These are phyloP conservation scores for Talaromyces sp. DNA, from an alignment of 2,329 filamentous ascomycete genomes.

Conservation along the genomic window DNA sequence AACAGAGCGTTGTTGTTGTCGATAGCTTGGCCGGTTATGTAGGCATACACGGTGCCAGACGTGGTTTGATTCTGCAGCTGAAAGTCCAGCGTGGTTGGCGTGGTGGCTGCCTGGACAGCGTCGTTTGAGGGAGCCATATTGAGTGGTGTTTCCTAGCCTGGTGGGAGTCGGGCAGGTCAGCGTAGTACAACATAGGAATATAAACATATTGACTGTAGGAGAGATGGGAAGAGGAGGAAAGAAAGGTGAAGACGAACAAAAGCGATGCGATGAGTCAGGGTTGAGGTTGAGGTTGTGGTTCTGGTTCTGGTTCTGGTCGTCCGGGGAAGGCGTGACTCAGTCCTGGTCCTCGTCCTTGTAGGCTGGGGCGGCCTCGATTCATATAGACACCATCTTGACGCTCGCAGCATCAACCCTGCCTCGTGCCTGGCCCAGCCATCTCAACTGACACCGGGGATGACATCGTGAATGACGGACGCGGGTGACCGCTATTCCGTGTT, in stretches of 20 bases:
- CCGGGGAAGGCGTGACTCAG: not conserved
- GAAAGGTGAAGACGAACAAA: not conserved
- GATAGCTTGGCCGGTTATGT: constrained; percentile 64
- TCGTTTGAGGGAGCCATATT: not conserved
- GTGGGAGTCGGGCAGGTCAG: not conserved
- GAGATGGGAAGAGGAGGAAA: not conserved
- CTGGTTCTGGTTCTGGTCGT: not conserved
- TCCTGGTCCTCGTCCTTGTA: not conserved
- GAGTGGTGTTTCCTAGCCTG: not conserved
- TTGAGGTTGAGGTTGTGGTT: not conserved
- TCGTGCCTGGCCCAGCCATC: not conserved
- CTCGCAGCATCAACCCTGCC: not conserved
- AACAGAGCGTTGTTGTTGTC: constrained; percentile 56
- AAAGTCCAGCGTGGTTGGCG: constrained; percentile 47
- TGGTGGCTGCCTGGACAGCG: not conserved
- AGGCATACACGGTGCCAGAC: constrained; percentile 59
- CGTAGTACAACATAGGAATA: not conserved
- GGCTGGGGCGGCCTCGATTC: not conserved
- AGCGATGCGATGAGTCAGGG: not conserved
- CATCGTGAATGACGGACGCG: not conserved
- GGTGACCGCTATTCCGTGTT: not conserved
- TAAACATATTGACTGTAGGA: not conserved
- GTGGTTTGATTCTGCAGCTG: constrained; percentile 61
- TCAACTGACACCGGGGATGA: not conserved
- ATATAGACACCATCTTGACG: not conserved